Evolutionary conservation across 768 basidiomycete species (phyloP).

Genomic region (Termitomyces sp.): DNA sequence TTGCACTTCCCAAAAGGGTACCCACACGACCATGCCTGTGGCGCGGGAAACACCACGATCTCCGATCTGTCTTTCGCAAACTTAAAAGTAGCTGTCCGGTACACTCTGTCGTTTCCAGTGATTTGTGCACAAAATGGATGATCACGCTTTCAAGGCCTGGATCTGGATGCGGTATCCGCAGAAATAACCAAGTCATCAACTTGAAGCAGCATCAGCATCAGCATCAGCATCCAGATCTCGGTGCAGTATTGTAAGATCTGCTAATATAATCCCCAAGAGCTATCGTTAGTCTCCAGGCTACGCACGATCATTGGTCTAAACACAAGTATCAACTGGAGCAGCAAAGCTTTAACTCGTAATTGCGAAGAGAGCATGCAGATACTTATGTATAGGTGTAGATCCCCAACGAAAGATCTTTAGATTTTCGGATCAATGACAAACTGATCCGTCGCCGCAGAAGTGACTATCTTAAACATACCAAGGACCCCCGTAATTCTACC

Average conservation of each 20-base stretch:
- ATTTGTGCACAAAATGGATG: background rate
- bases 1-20: slow-evolving; percentile 11
- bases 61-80: background rate
- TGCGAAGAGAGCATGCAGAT: background rate
- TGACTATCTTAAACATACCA: background rate
- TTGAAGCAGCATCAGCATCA: background rate
- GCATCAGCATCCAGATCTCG: background rate
- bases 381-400: background rate
- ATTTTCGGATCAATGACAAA: background rate
- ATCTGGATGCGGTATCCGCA: background rate
- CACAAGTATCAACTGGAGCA: background rate
- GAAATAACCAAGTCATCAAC: background rate
- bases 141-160: background rate
- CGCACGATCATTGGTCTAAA: no score
- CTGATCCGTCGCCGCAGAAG: background rate
- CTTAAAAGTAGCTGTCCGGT: background rate
- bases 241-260: background rate
- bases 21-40: slow-evolving; percentile 9
- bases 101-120: background rate
- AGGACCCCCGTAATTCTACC: no score
- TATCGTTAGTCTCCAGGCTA: background rate
- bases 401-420: background rate
- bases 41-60: slow-evolving; percentile 19
- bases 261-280: background rate
- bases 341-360: background rate